Conservation (phyloP, 2,329 filamentous ascomycete species). For the Metarhizium anisopliae region DNA sequence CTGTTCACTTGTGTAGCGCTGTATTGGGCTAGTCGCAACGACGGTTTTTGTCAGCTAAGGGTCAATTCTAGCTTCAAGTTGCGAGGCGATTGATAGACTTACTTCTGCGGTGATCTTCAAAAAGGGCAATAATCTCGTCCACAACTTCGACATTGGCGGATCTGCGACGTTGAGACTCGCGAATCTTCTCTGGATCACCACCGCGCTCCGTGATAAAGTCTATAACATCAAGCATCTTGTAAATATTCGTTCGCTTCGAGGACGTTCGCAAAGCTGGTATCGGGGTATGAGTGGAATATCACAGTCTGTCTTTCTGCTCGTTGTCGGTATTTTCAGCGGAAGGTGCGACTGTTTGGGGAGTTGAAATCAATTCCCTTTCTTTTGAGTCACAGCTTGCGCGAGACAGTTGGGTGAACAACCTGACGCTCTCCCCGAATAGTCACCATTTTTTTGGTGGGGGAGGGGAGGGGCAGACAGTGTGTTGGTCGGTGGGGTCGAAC, state of each 20-base stretch:
- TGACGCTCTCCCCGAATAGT: not conserved
- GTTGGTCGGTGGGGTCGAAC: not conserved
- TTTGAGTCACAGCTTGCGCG: not conserved
- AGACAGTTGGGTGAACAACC: not conserved
- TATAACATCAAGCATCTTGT: conserved; percentile 62
- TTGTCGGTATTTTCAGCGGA: not conserved
- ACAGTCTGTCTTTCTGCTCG: not conserved
- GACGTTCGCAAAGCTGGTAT: not conserved
- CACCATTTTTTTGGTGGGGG: not conserved
- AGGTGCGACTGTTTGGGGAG: not conserved
- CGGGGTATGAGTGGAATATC: not conserved
- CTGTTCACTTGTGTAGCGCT: conserved; percentile 70
- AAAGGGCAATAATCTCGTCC: conserved; percentile 82
- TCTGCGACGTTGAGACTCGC: conserved; percentile 79
- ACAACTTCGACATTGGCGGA: conserved; percentile 74
- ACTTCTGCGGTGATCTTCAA: conserved; percentile 76
- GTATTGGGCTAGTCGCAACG: conserved; percentile 46
- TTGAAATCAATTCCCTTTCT: not conserved
- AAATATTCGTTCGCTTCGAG: not conserved
- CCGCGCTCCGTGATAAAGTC: conserved; percentile 82
- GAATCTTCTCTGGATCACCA: conserved; percentile 84
- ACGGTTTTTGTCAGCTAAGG: not conserved
- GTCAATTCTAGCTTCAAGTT: not conserved
- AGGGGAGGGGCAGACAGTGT: not conserved
- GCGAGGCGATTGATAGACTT: conserved; percentile 13